Conservation (phyloP, 2,329 filamentous ascomycete genomes). For the Penicillium expansum region DNA sequence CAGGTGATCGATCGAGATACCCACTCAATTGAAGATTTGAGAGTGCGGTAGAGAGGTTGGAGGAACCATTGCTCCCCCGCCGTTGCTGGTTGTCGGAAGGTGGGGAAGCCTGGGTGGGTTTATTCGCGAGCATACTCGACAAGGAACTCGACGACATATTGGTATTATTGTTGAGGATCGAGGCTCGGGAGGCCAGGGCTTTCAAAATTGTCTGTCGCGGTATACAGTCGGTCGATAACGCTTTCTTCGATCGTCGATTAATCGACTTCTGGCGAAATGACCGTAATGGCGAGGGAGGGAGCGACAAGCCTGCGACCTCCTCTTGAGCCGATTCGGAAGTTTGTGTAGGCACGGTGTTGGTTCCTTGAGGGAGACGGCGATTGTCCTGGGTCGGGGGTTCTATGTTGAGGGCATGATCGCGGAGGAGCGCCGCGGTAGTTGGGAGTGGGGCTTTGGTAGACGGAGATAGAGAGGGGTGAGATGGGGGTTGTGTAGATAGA, state of each 20-base stretch:
- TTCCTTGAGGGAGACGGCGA: constrained; percentile 28
- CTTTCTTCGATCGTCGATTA: constrained; percentile 45
- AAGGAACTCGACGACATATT: constrained; percentile 59
- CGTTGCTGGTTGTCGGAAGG: constrained; percentile 28
- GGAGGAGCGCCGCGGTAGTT: constrained; percentile 41
- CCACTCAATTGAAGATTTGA: constrained; percentile 49
- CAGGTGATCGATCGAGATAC: constrained; percentile 45
- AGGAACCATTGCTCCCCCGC: constrained; percentile 45
- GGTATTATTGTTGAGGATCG: constrained; percentile 51
- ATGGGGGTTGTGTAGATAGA: constrained; percentile 9
- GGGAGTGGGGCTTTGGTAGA: constrained; percentile 17
- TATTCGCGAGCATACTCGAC: constrained; percentile 56
- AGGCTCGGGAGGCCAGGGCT: constrained; percentile 65
- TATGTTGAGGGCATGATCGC: constrained; percentile 46
- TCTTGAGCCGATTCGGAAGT: constrained; percentile 24
- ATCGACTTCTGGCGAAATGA: constrained; percentile 36
- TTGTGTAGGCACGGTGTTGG: constrained; percentile 18
- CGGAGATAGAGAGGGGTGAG: constrained; percentile 24
- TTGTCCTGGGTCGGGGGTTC: constrained; percentile 37
- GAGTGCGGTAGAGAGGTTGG: constrained; percentile 61
- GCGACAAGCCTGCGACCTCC: constrained; percentile 25
- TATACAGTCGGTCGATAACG: constrained; percentile 62
- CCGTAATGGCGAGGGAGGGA: constrained; percentile 33
- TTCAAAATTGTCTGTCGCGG: constrained; percentile 81
- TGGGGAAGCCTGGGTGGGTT: constrained; percentile 17